Conservation (phyloP, 768 basidiomycete species). For the Rhodocollybia butyracea region DNA sequence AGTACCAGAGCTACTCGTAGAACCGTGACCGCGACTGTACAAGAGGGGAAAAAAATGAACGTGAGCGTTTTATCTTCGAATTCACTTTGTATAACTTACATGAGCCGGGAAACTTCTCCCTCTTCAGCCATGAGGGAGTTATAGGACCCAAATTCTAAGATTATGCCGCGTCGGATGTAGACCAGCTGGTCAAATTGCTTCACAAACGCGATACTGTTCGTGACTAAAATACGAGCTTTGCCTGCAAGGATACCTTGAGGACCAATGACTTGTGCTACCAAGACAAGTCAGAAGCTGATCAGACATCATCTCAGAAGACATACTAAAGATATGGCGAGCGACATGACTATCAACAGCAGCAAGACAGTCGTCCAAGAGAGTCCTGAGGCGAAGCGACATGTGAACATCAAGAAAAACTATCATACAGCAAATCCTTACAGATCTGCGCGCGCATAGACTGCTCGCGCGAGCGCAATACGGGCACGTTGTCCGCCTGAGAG, state of each 20-base stretch:
- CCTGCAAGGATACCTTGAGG: conserved; percentile 77
- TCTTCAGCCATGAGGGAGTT: conserved; percentile 50
- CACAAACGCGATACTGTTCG: conserved; percentile 84
- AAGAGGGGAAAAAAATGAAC: background rate
- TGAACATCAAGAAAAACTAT: background rate
- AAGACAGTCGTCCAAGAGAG: conserved; percentile 88
- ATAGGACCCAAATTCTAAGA: conserved; percentile 74
- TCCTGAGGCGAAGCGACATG: conserved; percentile 28
- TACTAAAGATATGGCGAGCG: conserved; percentile 81
- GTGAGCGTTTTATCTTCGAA: too few relatives aligned
- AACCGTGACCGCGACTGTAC: conserved; percentile 44
- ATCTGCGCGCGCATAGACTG: conserved; percentile 90
- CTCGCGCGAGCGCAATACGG: conserved; percentile 79
- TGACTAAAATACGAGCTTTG: conserved; percentile 84
- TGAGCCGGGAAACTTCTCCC: conserved; percentile 68
- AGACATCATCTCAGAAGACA: conserved; percentile 7
- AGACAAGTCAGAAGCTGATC: conserved; percentile 1
- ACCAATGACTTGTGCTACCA: conserved; percentile 85
- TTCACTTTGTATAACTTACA: conserved; percentile 43
- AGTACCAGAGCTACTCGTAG: conserved; percentile 42
- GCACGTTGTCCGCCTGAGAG: conserved; percentile 84
- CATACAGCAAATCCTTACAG: conserved; percentile 41
- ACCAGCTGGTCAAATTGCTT: conserved; percentile 70
- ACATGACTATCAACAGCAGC: conserved; percentile 87
- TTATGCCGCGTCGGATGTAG: conserved; percentile 78